Base-by-base conservation (phyloP, 2,329 filamentous ascomycete species). In the Plectosphaerella plurivora region DNA sequence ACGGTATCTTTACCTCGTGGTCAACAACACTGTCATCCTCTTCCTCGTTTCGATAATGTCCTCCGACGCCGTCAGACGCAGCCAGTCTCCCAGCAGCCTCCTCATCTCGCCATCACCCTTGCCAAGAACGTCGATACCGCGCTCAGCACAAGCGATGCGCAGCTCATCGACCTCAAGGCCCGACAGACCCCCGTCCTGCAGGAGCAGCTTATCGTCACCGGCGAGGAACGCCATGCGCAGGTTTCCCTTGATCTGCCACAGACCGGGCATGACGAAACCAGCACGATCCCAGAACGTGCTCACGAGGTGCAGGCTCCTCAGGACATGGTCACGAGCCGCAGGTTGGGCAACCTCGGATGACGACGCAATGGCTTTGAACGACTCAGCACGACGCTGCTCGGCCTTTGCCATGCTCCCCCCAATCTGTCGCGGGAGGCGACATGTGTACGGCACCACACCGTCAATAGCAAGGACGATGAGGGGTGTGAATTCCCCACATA, bases 401-500 rank as follows among this genome's bases (percentile, higher is more conserved):
- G 75, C 69, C 57, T 78, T 75, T 49, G 81, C 71, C 54, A 83
- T 70, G 39, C 83, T 78, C 36, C 75, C 69, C 9, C 77, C 72
- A 7, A 89, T 73, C 71, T 97, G 93, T 39, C 73, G 74, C 0
- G 93, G 93, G 53, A 97, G 88, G 11, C 91, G 82, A 68, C 93
- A 97, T 0, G 90, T 87, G 60, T 83, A 83, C 0, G 93, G 93
- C 24, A 96, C 88, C 20, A 91, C 74, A 37, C 73, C 73, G 18
- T 85, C 84, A 24, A 96, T 73, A 33, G 84, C 80, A 7, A 91
- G 73, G 1, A 96, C 87, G 6, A 95, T 70, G 6, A 97, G 64
- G 0, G 92, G 91, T 2, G 92, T 89, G 71, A 96, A 87, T 70
- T 97, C 93, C 24, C 91, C 93, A 65, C 88, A 89, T 15, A 96